These are phyloP conservation scores for Lenzites betulinus DNA, from an alignment of 768 basidiomycete genomes.

Conservation along the genomic window DNA sequence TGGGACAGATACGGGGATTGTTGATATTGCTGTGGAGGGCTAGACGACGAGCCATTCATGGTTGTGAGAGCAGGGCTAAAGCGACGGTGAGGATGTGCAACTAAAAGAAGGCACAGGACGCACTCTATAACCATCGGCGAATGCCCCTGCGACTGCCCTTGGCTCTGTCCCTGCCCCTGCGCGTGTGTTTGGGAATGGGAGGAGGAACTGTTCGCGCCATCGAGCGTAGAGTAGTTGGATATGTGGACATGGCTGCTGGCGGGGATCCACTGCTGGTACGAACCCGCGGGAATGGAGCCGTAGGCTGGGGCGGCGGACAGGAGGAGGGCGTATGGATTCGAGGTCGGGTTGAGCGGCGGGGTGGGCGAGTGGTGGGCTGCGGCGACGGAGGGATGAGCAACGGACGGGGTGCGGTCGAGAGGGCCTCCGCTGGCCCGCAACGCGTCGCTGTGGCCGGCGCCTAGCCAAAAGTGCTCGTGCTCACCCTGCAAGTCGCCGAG, in stretches of 20 bases:
- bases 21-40: slow-evolving; percentile 46
- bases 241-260: slow-evolving; percentile 45
- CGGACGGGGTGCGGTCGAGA: background rate
- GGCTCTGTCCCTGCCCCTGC: slow-evolving; percentile 6
- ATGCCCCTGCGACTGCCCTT: slow-evolving; percentile 31
- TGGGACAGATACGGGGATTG: slow-evolving; percentile 40
- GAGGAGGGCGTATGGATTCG: slow-evolving; percentile 42
- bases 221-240: slow-evolving; percentile 75
- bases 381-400: slow-evolving; percentile 12
- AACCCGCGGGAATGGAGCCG: slow-evolving; percentile 55
- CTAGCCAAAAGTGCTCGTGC: slow-evolving; percentile 28
- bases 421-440: slow-evolving; percentile 8
- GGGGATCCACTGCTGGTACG: slow-evolving; percentile 42
- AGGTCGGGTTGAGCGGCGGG: slow-evolving; percentile 42
- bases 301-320: slow-evolving; percentile 44
- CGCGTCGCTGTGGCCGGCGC: slow-evolving; percentile 22
- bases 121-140: slow-evolving; percentile 71
- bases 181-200: slow-evolving; percentile 32
- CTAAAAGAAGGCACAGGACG: slow-evolving; percentile 30
- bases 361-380: slow-evolving; percentile 37
- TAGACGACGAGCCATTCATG: slow-evolving; percentile 49
- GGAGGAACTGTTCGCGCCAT: slow-evolving; percentile 64
- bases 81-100: slow-evolving; percentile 2
- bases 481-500: slow-evolving; percentile 47
- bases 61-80: slow-evolving; percentile 62